Evolutionary conservation across 768 basidiomycete species (phyloP).

Genomic region (Boletus rex-veris): DNA sequence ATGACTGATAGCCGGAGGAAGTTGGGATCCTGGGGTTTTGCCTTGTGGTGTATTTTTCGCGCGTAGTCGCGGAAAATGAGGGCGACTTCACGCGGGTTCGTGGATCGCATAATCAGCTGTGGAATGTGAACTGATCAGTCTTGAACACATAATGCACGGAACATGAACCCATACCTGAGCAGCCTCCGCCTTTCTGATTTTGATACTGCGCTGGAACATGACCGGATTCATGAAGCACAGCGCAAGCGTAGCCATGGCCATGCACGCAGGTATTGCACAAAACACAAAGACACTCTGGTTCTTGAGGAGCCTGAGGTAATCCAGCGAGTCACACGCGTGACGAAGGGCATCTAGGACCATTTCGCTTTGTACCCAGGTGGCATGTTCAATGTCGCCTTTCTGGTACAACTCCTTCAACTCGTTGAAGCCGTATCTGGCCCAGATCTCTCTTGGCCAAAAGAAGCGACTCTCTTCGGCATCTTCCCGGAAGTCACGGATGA

Average conservation of each 20-base stretch:
- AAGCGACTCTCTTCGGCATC: slow-evolving; percentile 79
- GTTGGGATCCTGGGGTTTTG: slow-evolving; percentile 78
- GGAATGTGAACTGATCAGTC: not conserved
- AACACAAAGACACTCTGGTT: slow-evolving; percentile 96
- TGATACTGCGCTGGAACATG: slow-evolving; percentile 86
- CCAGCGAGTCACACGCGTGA: slow-evolving; percentile 81
- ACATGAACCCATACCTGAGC: slow-evolving; percentile 54
- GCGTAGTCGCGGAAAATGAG: slow-evolving; percentile 82
- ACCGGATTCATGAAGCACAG: slow-evolving; percentile 90
- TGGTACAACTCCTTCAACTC: slow-evolving; percentile 67
- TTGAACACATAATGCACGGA: not conserved
- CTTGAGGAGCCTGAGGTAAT: slow-evolving; percentile 82
- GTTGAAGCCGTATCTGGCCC: slow-evolving; percentile 72
- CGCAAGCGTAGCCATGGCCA: slow-evolving; percentile 93
- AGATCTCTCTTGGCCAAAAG: slow-evolving; percentile 96
- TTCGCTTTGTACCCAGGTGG: slow-evolving; percentile 77
- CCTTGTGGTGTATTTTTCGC: slow-evolving; percentile 78
- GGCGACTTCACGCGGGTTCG: slow-evolving; percentile 89
- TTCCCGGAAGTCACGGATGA: slow-evolving; percentile 92
- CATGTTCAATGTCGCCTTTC: slow-evolving; percentile 56
- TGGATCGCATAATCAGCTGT: slow-evolving; percentile 88
- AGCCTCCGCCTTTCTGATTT: slow-evolving; percentile 91
- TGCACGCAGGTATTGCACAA: slow-evolving; percentile 88
- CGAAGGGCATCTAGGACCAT: slow-evolving; percentile 88
- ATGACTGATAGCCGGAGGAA: slow-evolving; percentile 79